phyloP scores from a whole-genome alignment of 768 basidiomycete genomes.

The Mycena amicta region DNA sequence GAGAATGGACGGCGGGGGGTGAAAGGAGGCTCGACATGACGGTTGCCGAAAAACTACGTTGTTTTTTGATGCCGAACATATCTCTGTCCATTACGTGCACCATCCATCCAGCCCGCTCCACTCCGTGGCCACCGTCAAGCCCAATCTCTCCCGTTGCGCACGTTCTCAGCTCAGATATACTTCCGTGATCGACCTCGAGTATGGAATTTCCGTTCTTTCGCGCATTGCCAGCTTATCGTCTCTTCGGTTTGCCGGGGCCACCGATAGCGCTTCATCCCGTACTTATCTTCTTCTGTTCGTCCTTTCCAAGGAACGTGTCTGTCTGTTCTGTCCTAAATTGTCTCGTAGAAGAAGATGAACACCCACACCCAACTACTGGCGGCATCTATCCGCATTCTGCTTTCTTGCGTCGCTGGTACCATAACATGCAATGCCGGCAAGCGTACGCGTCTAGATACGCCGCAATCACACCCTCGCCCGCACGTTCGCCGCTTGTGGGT shows the following conservation, averaged over 20 bases:
- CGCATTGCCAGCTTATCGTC: background rate
- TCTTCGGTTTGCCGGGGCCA: background rate
- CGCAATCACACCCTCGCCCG: background rate
- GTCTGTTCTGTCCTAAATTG: too few species aligned
- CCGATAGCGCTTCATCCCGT: background rate
- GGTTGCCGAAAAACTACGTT: background rate
- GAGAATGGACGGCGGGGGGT: background rate
- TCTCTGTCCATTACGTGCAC: background rate
- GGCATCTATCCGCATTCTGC: too few species aligned
- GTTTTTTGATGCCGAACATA: background rate
- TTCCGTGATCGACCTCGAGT: background rate
- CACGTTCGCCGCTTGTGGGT: background rate
- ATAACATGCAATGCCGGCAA: background rate
- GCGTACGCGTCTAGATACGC: background rate
- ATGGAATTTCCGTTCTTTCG: background rate
- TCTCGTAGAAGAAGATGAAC: background rate
- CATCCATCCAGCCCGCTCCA: background rate
- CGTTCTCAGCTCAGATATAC: background rate
- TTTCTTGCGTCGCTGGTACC: too few species aligned
- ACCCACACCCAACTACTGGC: background rate
- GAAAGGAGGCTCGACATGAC: background rate
- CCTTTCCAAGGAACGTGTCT: background rate
- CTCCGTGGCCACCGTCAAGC: background rate
- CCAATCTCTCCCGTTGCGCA: background rate
- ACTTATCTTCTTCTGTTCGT: background rate